Base-by-base conservation (phyloP, 179 eudicot species). In the Spinacia oleracea region DNA sequence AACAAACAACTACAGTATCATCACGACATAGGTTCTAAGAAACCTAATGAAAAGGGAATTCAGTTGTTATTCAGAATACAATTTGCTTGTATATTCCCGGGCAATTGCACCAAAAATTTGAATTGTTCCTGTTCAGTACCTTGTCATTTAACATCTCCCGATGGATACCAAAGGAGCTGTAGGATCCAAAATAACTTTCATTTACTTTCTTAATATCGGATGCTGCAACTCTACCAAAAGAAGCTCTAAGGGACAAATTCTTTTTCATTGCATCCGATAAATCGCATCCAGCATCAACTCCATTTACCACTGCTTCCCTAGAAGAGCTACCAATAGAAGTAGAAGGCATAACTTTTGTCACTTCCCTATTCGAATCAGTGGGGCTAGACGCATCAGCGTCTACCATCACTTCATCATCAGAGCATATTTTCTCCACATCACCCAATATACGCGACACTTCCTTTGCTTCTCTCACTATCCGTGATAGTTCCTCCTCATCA, bases 121-220 rank as follows among this genome's bases (percentile, higher is more conserved):
- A n/a, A n/a, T n/a, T n/a, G n/a, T n/a, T n/a, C n/a, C n/a, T 70
- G 43, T 40, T 53, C 29, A 53, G 38, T 85, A 95, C 98, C 98
- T 95, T 93, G 84, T 95, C 98, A 71, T 97, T 93, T 73, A 95
- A 85, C 98, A 95, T 95, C 78, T 95, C 98, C 84, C 92, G 88
- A 82, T 95, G 98, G 79, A 95, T 95, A 62, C 91, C 97, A 81
- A 90, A 95, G 59, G 98, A 95, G 84, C 98, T 88, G 83, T 95
- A 95, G 34, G 97, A 87, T 32, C 91, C 91, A 86, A 95, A 95
- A 84, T 95, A 95, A 77, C 80, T 90, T 83, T 90, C 90, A 79
- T 95, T 87, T 70, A 88, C 89, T 12, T 82, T 89, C 74, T 81
- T 86, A 62, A 93, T 87, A 74, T 89, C 88, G 55, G 88, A 86